Percentiles rank a stretch among this genome's conserved stretches.
These are phyloP conservation scores for Euphorbia lathyris DNA, from an alignment of 345 rosid species.

Conservation along the genomic window DNA sequence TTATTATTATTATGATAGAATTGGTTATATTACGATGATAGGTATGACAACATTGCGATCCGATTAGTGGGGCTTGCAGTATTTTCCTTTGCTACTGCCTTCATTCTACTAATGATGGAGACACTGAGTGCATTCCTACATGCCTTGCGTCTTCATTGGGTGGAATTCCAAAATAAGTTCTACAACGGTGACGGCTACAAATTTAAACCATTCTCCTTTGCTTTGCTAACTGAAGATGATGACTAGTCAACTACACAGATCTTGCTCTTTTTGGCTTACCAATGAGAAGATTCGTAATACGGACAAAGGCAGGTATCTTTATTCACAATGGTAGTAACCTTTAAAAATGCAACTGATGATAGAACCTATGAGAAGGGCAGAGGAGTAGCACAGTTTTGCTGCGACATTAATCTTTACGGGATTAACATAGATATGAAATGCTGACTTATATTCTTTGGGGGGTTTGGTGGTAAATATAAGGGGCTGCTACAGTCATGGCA, in stretches of 20 bases:
- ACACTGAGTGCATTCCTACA: slow-evolving; percentile 94
- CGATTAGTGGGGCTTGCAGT: slow-evolving; percentile 73
- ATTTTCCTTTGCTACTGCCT: slow-evolving; percentile 92
- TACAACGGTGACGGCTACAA: slow-evolving; percentile 95
- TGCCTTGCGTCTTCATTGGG: slow-evolving; percentile 98
- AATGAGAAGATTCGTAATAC: neutral
- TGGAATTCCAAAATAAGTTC: slow-evolving; percentile 86
- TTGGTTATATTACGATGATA: slow-evolving; percentile 21
- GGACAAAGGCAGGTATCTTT: slow-evolving; percentile 14
- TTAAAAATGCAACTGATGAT: slow-evolving; percentile 7
- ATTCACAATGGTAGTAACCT: slow-evolving; percentile 4
- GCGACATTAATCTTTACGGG: slow-evolving; percentile 15
- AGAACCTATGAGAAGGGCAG: slow-evolving; percentile 16
- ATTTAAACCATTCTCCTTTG: slow-evolving; percentile 83
- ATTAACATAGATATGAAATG: slow-evolving; percentile 26
- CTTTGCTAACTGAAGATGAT: slow-evolving; percentile 52
- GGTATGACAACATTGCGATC: slow-evolving; percentile 75
- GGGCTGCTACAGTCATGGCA: slow-evolving; percentile 16
- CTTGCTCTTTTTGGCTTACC: slow-evolving; percentile 10
- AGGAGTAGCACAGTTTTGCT: slow-evolving; percentile 11
- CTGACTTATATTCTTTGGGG: slow-evolving; percentile 25
- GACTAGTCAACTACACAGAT: slow-evolving; percentile 35
- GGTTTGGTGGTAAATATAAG: slow-evolving; percentile 16
- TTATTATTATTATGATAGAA: neutral
- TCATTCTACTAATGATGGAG: slow-evolving; percentile 95